phyloP scores from a whole-genome alignment of 192 early-diverging fungal genomes.

The Backusella circina region DNA sequence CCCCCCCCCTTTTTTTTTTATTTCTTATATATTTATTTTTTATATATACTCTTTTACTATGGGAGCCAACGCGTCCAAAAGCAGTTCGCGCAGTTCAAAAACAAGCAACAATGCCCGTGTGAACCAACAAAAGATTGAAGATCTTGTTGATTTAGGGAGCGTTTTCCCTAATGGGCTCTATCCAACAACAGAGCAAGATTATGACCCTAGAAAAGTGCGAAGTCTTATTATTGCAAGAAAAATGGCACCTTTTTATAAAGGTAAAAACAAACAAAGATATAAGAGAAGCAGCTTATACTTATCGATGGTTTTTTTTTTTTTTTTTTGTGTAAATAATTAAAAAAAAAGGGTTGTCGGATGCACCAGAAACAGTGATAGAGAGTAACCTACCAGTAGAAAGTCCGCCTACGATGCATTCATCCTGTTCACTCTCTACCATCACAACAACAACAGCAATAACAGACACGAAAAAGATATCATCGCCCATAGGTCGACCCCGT shows the following conservation, averaged over 20 bases:
- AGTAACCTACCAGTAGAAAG: slow-evolving; percentile 7
- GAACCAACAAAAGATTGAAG: slow-evolving; percentile 21
- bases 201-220: slow-evolving; percentile 66
- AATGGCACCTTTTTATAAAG: slow-evolving; percentile 87
- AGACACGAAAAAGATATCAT: background rate
- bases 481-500: slow-evolving; percentile 6
- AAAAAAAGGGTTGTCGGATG: slow-evolving; percentile 31
- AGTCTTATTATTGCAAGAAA: slow-evolving; percentile 69
- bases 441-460: background rate
- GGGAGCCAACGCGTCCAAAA: slow-evolving; percentile 33
- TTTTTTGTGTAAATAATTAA: too few species aligned
- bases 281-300: slow-evolving; percentile 17
- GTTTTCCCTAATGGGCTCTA: slow-evolving; percentile 70
- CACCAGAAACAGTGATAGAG: slow-evolving; percentile 23
- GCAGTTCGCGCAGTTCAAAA: background rate
- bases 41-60: background rate
- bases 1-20: background rate
- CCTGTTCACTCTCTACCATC: background rate
- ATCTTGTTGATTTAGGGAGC: slow-evolving; percentile 58
- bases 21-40: background rate
- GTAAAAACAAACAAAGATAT: slow-evolving; percentile 63
- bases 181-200: slow-evolving; percentile 67
- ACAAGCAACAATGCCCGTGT: background rate
- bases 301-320: too few species aligned
- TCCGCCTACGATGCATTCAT: slow-evolving; percentile 16